Percentiles rank a stretch among this genome's conserved stretches.
phyloP scores from a whole-genome alignment of 257 asterid species.

The Ajuga chamaepitys region DNA sequence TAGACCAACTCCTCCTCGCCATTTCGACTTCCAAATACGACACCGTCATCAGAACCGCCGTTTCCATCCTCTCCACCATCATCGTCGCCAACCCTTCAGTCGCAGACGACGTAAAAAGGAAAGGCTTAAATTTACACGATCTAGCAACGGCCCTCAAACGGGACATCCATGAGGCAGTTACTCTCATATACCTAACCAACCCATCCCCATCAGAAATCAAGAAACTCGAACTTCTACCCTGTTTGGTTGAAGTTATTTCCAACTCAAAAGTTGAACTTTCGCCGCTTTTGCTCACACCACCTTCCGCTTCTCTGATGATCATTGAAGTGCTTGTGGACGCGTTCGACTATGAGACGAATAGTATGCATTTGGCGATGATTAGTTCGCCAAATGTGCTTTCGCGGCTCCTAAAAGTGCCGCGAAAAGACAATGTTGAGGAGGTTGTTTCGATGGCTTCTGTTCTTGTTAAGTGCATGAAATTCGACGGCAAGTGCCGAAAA shows the following conservation, averaged over 20 bases:
- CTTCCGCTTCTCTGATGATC: constrained; percentile 79
- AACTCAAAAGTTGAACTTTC: constrained; percentile 39
- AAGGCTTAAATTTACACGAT: constrained; percentile 66
- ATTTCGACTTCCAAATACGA: constrained; percentile 71
- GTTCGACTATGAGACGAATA: constrained; percentile 60
- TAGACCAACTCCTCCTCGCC: constrained; percentile 68
- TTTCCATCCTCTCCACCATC: constrained; percentile 65
- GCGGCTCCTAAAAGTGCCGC: constrained; percentile 56
- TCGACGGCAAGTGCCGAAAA: constrained; percentile 64
- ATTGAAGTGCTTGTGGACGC: constrained; percentile 68
- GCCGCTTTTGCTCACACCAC: constrained; percentile 51
- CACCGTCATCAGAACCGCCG: constrained; percentile 59
- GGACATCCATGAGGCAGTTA: constrained; percentile 76
- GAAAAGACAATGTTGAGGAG: constrained; percentile 59
- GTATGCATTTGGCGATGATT: constrained; percentile 55
- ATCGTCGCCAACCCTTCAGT: constrained; percentile 45
- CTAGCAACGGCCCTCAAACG: constrained; percentile 75
- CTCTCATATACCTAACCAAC: constrained; percentile 60
- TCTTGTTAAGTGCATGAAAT: constrained; percentile 68
- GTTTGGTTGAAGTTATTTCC: constrained; percentile 73
- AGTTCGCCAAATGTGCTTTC: constrained; percentile 77
- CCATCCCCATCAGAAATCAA: constrained; percentile 80
- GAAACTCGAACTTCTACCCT: constrained; percentile 70
- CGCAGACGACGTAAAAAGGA: constrained; percentile 61
- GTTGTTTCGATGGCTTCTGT: constrained; percentile 65